Conservation (phyloP, 352 stramenopile genomes). For the Stephanocyclus meneghinianus region DNA sequence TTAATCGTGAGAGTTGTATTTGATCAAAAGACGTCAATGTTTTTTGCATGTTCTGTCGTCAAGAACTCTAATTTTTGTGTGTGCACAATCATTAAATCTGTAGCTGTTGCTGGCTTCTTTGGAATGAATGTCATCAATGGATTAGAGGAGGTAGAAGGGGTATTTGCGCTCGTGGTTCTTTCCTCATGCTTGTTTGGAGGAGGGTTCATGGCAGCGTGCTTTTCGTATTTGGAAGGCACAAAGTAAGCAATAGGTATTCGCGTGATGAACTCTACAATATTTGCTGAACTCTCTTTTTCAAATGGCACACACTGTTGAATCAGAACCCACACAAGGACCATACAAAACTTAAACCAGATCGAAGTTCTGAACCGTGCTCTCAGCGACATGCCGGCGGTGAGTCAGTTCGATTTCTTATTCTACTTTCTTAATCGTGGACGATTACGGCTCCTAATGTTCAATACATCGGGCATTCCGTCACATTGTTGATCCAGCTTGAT, state of each 20-base stretch:
- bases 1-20: neutral
- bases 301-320: neutral
- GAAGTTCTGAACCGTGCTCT: conserved; percentile 71
- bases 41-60: neutral
- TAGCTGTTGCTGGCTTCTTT: conserved; percentile 76
- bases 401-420: conserved; percentile 25
- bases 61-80: neutral
- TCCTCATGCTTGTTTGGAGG: conserved; percentile 40
- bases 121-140: conserved; percentile 84
- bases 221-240: conserved; percentile 60
- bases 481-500: conserved; percentile 29
- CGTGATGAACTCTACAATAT: neutral
- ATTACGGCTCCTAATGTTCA: conserved; percentile 20
- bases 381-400: conserved; percentile 71
- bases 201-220: conserved; percentile 45
- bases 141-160: conserved; percentile 58
- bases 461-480: neutral
- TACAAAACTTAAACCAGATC: conserved; percentile 69
- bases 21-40: neutral
- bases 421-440: neutral
- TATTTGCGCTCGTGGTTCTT: conserved; percentile 61
- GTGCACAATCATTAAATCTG: neutral
- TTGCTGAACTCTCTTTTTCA: neutral
- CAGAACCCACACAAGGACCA: conserved; percentile 55
- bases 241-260: conserved; percentile 18